These are phyloP conservation scores for Mycena crocata DNA, from an alignment of 768 basidiomycete genomes.

Conservation along the genomic window DNA sequence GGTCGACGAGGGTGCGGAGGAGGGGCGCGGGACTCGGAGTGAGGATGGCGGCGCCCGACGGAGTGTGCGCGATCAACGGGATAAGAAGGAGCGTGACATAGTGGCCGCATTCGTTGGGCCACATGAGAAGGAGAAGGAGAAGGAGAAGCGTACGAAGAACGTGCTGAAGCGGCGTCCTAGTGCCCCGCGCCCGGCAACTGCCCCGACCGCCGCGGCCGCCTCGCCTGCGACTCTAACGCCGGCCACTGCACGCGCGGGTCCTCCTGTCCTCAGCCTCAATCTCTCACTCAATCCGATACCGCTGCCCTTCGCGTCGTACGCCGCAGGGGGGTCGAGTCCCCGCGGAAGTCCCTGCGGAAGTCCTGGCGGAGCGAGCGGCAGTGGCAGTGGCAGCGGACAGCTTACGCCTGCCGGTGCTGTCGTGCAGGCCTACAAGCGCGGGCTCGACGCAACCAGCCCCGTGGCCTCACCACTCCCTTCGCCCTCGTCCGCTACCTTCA, in stretches of 20 bases:
- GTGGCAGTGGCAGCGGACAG: slow-evolving; percentile 26
- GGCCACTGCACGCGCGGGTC: slow-evolving; percentile 1
- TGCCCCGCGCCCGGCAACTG: slow-evolving; percentile 9
- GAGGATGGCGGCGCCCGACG: slow-evolving; percentile 14
- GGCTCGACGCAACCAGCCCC: slow-evolving; percentile 17
- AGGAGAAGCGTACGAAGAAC: slow-evolving; percentile 43
- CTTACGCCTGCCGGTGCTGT: slow-evolving; percentile 36
- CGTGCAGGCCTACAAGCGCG: slow-evolving; percentile 33
- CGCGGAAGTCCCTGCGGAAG: slow-evolving; percentile 12
- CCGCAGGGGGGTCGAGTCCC: background rate
- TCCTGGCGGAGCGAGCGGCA: slow-evolving; percentile 2
- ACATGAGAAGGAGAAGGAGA: slow-evolving; percentile 35
- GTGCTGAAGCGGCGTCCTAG: slow-evolving; percentile 34
- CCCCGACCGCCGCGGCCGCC: background rate
- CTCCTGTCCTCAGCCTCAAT: slow-evolving; percentile 28
- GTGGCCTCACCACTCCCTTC: slow-evolving; percentile 23
- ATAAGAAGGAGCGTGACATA: slow-evolving; percentile 38
- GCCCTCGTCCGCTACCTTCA: slow-evolving; percentile 15
- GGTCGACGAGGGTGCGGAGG: slow-evolving; percentile 9
- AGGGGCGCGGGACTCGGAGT: slow-evolving; percentile 2
- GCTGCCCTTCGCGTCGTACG: background rate
- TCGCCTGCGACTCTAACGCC: slow-evolving; percentile 10
- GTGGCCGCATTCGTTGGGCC: slow-evolving; percentile 19
- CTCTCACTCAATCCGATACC: slow-evolving; percentile 29
- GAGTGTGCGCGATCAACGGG: slow-evolving; percentile 41